These are phyloP conservation scores for Piper longum DNA, from an alignment of 164 flowering plant species.

Conservation along the genomic window DNA sequence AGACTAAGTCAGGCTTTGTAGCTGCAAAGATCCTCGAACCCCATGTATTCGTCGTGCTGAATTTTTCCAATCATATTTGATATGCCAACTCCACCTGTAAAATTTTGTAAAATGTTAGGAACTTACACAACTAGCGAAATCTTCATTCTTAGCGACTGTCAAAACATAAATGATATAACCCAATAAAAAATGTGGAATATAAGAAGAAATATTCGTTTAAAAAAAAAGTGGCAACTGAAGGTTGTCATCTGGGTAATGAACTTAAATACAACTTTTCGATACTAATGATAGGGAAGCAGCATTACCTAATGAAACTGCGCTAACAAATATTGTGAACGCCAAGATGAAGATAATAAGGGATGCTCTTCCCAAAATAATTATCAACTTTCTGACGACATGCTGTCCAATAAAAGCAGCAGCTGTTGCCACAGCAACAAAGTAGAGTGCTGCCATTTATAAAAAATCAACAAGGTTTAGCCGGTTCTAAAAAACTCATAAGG, in stretches of 20 bases:
- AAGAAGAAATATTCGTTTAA: too few relatives aligned
- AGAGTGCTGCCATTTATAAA: conserved; percentile 39
- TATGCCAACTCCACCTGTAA: conserved; percentile 38
- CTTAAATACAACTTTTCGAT: not conserved
- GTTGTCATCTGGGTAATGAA: too few relatives aligned
- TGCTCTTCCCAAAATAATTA: conserved; percentile 60
- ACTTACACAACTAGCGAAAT: too few relatives aligned
- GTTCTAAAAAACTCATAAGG: not conserved
- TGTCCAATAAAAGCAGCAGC: conserved; percentile 86
- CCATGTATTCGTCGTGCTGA: conserved; percentile 65
- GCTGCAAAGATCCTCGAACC: conserved; percentile 73
- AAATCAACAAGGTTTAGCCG: not conserved
- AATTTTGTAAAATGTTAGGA: not conserved
- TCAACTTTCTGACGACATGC: conserved; percentile 60
- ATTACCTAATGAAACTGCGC: conserved; percentile 77
- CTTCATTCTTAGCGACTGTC: not conserved
- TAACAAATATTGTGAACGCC: conserved; percentile 67
- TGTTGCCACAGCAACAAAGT: conserved; percentile 57
- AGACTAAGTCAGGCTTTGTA: not conserved
- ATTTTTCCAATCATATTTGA: conserved; percentile 62
- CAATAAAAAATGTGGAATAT: too few relatives aligned
- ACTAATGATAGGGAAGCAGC: not conserved
- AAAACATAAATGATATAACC: too few relatives aligned
- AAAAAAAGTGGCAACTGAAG: too few relatives aligned
- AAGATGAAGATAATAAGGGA: conserved; percentile 86